Percentiles rank a stretch among this genome's conserved stretches.
phyloP scores from a whole-genome alignment of 208 protist genomes.

The Wallacemonas sp. region DNA sequence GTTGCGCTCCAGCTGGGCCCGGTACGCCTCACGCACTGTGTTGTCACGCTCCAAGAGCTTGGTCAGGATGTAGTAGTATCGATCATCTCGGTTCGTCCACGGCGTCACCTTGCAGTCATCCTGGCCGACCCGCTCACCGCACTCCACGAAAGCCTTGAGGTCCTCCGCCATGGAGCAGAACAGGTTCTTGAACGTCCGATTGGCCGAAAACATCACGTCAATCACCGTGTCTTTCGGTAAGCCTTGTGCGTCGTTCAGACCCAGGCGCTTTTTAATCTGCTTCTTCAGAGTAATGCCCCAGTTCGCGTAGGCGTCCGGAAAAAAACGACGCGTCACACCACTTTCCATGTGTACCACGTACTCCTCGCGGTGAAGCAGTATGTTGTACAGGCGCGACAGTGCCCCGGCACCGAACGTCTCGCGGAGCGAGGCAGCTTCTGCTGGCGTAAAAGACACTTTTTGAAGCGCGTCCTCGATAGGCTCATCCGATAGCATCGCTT shows the following conservation, averaged over 20 bases:
- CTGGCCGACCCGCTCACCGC: constrained; percentile 3
- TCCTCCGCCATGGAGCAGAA: constrained; percentile 66
- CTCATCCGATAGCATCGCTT: constrained; percentile 20
- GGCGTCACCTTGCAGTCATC: background rate
- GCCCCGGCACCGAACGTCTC: constrained; percentile 54
- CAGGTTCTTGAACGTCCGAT: constrained; percentile 76
- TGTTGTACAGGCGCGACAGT: constrained; percentile 61
- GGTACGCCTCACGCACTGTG: constrained; percentile 56
- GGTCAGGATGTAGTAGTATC: constrained; percentile 75
- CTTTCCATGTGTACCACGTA: constrained; percentile 81
- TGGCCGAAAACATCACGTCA: constrained; percentile 76
- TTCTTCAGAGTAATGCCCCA: constrained; percentile 64
- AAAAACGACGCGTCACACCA: constrained; percentile 46
- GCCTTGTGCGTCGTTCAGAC: constrained; percentile 23
- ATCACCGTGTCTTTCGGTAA: constrained; percentile 54
- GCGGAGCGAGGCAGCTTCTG: constrained; percentile 48
- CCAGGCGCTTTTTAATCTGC: constrained; percentile 48
- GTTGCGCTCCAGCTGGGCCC: constrained; percentile 49
- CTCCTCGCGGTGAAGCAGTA: constrained; percentile 73
- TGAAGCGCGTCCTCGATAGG: constrained; percentile 23
- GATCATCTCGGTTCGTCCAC: constrained; percentile 72
- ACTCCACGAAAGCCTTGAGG: constrained; percentile 48
- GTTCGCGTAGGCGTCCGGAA: constrained; percentile 60
- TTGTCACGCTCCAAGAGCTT: constrained; percentile 52
- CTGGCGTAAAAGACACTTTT: constrained; percentile 51